Conservation (phyloP, 169 alveolate genomes). For the Plasmodium malariae region DNA sequence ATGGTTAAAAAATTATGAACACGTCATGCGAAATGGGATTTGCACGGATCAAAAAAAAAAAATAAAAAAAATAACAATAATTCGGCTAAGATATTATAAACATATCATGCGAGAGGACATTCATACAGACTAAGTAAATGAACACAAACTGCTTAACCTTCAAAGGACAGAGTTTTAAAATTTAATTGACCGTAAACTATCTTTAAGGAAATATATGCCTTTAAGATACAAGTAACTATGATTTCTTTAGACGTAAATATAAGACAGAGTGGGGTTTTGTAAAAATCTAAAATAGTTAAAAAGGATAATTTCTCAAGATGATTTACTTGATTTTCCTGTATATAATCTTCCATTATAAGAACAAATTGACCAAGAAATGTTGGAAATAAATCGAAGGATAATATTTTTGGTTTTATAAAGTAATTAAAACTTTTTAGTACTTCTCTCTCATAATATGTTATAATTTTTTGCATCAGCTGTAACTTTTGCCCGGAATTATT, state of each 20-base stretch:
- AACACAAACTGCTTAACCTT: too few species aligned
- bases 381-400: constrained; percentile 43
- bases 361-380: constrained; percentile 3
- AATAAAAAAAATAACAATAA: too few species aligned
- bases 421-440: constrained; percentile 53
- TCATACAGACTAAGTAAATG: too few species aligned
- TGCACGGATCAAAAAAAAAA: too few species aligned
- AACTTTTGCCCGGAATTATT: constrained; percentile 52
- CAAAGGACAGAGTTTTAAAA: background rate
- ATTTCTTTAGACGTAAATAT: constrained; percentile 57
- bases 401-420: constrained; percentile 29
- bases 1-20: too few species aligned
- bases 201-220: constrained; percentile 34
- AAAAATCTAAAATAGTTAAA: constrained; percentile 28
- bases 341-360: constrained; percentile 18
- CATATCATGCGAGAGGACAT: too few species aligned
- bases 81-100: too few species aligned
- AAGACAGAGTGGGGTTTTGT: constrained; percentile 47
- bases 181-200: constrained; percentile 6
- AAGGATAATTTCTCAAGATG: constrained; percentile 29
- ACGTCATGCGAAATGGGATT: too few species aligned
- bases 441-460: constrained; percentile 61
- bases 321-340: background rate
- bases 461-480: constrained; percentile 48
- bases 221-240: constrained; percentile 25